Evolutionary conservation across 148 eudicot species (phyloP).

Genomic region (Rhododendron mucronatum): DNA sequence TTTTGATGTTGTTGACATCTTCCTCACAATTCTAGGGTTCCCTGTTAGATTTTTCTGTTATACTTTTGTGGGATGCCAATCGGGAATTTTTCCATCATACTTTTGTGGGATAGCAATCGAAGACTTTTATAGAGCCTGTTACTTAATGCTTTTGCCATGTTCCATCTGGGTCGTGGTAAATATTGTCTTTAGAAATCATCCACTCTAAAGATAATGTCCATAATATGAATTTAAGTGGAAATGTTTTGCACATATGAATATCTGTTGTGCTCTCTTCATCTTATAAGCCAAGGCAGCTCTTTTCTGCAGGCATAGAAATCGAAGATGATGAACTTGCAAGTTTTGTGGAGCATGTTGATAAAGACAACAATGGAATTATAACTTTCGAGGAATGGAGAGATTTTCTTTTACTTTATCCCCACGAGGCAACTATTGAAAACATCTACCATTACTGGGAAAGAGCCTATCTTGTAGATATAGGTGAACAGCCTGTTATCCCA

Average conservation of each 20-base stretch:
- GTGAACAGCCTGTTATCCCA: conserved; percentile 91
- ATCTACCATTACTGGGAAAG: conserved; percentile 92
- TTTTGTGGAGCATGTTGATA: conserved; percentile 93
- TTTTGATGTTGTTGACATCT: not conserved
- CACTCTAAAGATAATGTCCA: not conserved
- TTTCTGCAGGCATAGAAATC: conserved; percentile 84
- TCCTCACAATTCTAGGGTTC: not conserved
- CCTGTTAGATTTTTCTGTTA: not conserved
- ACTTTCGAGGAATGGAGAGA: conserved; percentile 99
- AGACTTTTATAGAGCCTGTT: not conserved
- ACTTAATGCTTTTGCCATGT: not conserved
- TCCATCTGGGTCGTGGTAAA: not conserved
- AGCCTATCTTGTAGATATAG: conserved; percentile 89
- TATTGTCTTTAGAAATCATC: not conserved
- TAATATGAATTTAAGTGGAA: not conserved
- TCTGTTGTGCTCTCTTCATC: conserved; percentile 38
- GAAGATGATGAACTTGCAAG: conserved; percentile 85
- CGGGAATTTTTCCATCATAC: not conserved
- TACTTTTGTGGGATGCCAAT: not conserved
- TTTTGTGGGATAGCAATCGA: not conserved
- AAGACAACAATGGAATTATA: conserved; percentile 90
- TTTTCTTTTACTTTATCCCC: conserved; percentile 88
- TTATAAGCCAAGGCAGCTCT: conserved; percentile 82
- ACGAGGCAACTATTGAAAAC: conserved; percentile 88
- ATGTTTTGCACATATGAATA: not conserved